Base-by-base conservation (phyloP, 805 yeast genomes). In the Yamadazyma scolyti region DNA sequence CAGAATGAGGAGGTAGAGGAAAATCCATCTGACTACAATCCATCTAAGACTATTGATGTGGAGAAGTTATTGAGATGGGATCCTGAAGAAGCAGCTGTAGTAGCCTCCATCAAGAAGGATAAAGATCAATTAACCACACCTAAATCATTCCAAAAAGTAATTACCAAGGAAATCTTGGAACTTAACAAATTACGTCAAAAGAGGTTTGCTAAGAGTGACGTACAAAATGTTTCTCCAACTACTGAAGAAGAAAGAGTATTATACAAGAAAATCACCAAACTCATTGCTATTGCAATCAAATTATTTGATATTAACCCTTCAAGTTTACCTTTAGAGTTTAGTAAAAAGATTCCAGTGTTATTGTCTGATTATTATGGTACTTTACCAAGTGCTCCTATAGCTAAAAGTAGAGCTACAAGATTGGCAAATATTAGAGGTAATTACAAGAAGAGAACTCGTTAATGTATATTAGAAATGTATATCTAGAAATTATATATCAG, bases 351-450 rank as follows among this genome's bases (percentile, higher is more conserved):
- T 27, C 95, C 96, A 1, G 79, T 83, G 1, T 67, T 83, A 34
- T 77, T 77, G 50, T 73, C 79, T 15, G 85, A 80, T 42, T 88
- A 85, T 48, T 61, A 73, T 21, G 97, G 97, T 27, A 71, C 82
- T 1, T 67, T 89, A 48, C 96, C 96, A 1, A 82, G 84, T 2
- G 52, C 68, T 3, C 44, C 68, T 23, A 39, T 60, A 19, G 33
- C 47, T 9, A 47, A 50, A 28, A 37, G 38, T 2, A 48, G 41
- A 20, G 28, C 39, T 6, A 20, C 39, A 21, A 54, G 69, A 35
- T 50, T 64, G 37, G 61, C 68, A 11, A 61, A 58, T 27, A 56
- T 64, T 15, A 54, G 65, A 33, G 65, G 66, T 6, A 58, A 66
- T 6, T 56, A 58, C 41, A 60, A 61, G 44, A 63, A 61, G 47